phyloP scores from a whole-genome alignment of 1,139 yeast species.

The Arxiozyma telluris region DNA sequence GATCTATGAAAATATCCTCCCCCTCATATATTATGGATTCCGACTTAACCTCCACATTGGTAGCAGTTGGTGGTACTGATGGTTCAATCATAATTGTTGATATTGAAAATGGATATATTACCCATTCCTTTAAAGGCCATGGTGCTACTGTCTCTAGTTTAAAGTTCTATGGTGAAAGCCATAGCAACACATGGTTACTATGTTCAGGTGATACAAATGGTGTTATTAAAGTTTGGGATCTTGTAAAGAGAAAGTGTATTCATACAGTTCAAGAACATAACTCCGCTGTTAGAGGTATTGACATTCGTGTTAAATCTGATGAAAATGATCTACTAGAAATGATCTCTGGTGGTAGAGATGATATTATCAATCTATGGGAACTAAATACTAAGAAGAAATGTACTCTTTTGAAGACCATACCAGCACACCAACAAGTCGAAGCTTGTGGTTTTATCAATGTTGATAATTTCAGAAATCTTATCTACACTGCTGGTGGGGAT shows the following conservation, averaged over 20 bases:
- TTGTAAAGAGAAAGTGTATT: slow-evolving; percentile 65
- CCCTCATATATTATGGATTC: slow-evolving; percentile 74
- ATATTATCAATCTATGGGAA: slow-evolving; percentile 43
- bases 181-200: slow-evolving; percentile 65
- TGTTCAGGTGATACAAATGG: slow-evolving; percentile 89
- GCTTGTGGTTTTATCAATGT: slow-evolving; percentile 54
- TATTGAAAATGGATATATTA: slow-evolving; percentile 74
- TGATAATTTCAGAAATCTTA: slow-evolving; percentile 24
- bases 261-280: slow-evolving; percentile 65
- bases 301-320: slow-evolving; percentile 35
- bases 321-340: slow-evolving; percentile 42
- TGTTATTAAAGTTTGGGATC: slow-evolving; percentile 77
- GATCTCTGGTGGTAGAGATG: slow-evolving; percentile 85
- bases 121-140: slow-evolving; percentile 90
- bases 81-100: slow-evolving; percentile 92
- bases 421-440: slow-evolving; percentile 74
- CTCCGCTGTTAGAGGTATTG: slow-evolving; percentile 81
- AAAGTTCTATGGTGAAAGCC: slow-evolving; percentile 61
- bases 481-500: slow-evolving; percentile 77
- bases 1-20: slow-evolving; percentile 52
- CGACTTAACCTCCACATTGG: slow-evolving; percentile 73
- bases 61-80: slow-evolving; percentile 94
- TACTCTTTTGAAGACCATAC: slow-evolving; percentile 56
- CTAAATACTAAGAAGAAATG: slow-evolving; percentile 44
- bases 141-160: slow-evolving; percentile 85